Evolutionary conservation across 1,284 basidiomycete species (phyloP).

Genomic region (Acaromyces ingoldii): DNA sequence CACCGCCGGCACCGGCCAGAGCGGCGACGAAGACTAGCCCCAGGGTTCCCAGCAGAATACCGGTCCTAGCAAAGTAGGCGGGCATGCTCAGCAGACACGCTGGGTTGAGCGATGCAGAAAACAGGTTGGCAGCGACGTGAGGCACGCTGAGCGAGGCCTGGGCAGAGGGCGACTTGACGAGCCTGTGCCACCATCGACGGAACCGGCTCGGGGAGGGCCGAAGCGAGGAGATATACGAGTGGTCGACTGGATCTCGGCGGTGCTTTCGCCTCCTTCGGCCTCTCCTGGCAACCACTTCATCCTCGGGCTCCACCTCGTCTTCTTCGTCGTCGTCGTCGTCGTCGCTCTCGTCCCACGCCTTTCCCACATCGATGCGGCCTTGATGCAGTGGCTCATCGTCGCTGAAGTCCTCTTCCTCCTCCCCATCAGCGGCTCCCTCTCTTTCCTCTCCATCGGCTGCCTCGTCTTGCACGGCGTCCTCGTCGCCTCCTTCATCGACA

Average conservation of each 20-base stretch:
- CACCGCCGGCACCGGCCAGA: slow-evolving; percentile 46
- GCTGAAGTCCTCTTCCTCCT: slow-evolving; percentile 28
- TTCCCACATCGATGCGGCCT: slow-evolving; percentile 20
- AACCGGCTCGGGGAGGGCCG: slow-evolving; percentile 9
- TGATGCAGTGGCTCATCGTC: slow-evolving; percentile 20
- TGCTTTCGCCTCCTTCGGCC: background rate
- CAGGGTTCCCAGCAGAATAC: slow-evolving; percentile 24
- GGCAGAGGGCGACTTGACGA: slow-evolving; percentile 20
- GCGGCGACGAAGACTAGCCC: slow-evolving; percentile 27
- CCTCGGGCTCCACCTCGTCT: slow-evolving; percentile 9
- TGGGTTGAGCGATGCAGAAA: slow-evolving; percentile 42
- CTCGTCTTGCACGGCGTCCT: background rate
- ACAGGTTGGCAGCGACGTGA: slow-evolving; percentile 44
- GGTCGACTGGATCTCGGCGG: background rate
- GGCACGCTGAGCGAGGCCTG: slow-evolving; percentile 41
- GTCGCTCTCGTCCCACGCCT: slow-evolving; percentile 32
- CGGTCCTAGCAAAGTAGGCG: slow-evolving; percentile 41
- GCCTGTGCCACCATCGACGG: slow-evolving; percentile 6
- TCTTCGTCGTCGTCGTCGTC: slow-evolving; percentile 20
- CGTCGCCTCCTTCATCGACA: background rate
- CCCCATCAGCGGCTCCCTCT: slow-evolving; percentile 4
- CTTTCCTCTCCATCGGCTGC: background rate
- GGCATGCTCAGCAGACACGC: slow-evolving; percentile 47
- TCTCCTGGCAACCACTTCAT: background rate
- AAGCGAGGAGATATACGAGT: background rate